Conservation (phyloP, 345 rosid species). For the Hypericum perforatum region DNA sequence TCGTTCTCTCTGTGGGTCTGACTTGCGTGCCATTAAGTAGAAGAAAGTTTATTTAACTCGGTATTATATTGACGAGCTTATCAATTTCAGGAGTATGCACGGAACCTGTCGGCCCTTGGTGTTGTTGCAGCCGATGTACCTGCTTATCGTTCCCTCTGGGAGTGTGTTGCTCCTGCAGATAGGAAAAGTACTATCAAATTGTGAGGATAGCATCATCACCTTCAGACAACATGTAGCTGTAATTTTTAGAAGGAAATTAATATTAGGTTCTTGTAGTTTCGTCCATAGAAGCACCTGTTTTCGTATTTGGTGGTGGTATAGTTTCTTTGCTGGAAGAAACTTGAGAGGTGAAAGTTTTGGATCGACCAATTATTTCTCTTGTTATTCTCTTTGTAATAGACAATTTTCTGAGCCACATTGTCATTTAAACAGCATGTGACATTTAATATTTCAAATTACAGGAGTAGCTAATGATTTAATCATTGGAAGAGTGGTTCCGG, state of each 20-base stretch:
- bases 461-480: no score
- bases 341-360: no score
- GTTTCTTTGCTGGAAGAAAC: no score
- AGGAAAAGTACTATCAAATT: slow-evolving; percentile 39
- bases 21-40: no score
- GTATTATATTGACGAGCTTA: not conserved
- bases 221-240: slow-evolving; percentile 3
- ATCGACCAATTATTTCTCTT: slow-evolving; percentile 1
- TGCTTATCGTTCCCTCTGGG: slow-evolving; percentile 76
- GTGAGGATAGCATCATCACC: slow-evolving; percentile 19
- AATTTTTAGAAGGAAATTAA: no score
- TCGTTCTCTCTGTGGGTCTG: not conserved
- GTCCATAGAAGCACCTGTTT: no score
- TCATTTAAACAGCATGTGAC: no score
- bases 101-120: slow-evolving; percentile 57
- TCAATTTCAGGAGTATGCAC: slow-evolving; percentile 66
- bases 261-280: not conserved
- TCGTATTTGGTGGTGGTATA: no score
- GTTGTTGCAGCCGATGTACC: slow-evolving; percentile 58
- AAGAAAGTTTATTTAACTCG: no score
- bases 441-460: no score
- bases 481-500: no score
- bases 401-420: not conserved
- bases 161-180: slow-evolving; percentile 79
- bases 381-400: slow-evolving; percentile 2